These are phyloP conservation scores for Claviceps cyperi DNA, from an alignment of 2,329 filamentous ascomycete species.

Conservation along the genomic window DNA sequence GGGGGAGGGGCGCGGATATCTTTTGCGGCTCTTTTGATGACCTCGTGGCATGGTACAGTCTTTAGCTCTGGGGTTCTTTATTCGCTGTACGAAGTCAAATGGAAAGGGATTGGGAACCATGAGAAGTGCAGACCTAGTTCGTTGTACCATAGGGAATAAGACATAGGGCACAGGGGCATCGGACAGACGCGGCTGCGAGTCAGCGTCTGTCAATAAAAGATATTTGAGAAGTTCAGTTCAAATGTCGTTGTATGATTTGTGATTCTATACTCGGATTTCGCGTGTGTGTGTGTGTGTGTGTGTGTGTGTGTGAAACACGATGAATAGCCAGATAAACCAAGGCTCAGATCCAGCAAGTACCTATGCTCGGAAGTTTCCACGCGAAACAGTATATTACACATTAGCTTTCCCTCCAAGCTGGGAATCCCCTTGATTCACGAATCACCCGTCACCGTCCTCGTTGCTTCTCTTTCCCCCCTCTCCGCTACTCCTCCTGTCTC, in stretches of 20 bases:
- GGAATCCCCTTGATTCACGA: neutral
- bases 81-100: conserved; percentile 4
- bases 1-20: conserved; percentile 1
- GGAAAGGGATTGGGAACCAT: neutral
- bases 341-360: neutral
- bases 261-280: no score
- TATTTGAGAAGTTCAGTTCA: neutral
- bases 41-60: neutral
- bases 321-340: neutral
- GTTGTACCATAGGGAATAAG: conserved; percentile 2
- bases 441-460: neutral
- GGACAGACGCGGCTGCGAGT: neutral
- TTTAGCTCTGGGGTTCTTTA: neutral
- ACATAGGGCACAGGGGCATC: no score
- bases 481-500: no score
- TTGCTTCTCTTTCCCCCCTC: no score
- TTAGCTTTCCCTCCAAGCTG: neutral
- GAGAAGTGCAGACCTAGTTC: neutral
- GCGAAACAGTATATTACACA: neutral
- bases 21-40: neutral
- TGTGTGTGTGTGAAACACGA: neutral
- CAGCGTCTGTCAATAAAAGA: neutral
- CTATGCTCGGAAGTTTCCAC: neutral
- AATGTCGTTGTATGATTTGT: neutral
- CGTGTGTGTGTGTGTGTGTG: neutral